Base-by-base conservation (phyloP, 78 protist genomes). In the Kipferlia bialata region DNA sequence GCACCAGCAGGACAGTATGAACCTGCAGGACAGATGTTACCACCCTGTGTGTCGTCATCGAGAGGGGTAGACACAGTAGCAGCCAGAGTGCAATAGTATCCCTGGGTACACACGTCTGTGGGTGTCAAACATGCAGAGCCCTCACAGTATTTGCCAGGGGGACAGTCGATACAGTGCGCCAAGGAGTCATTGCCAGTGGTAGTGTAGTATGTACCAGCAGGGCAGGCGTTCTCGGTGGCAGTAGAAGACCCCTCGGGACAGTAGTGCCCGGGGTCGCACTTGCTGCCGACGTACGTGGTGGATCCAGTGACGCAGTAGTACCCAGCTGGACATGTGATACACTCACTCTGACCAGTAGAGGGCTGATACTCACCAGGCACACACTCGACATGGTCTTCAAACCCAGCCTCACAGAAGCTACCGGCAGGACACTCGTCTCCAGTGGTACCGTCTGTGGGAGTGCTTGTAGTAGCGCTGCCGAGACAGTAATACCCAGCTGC, bases 121-220 rank as follows among this genome's bases (percentile, higher is more conserved):
- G 17, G 57, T 2, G 48, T 10, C 5, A 10, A 13, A 5, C 2
- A 2, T 10, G 10, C n/a, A n/a, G 10, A 2, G 57, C 57, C 57
- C n/a, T 53, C 31, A 26, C 76, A 71, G 37, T 58, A 71, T 20
- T 29, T 26, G 59, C 80, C 80, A 0, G 80, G 69, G 36, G 73
- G 31, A 54, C 80, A 75, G 1, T 26, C 0, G 15, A 0, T 1
- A 55, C 80, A 75, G 24, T 64, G 37, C 24, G 41, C 24, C 45
- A 34, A 28, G 54, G 29, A 33, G 15, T 56, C 2, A 13, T 2
- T 16, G 20, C 77, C 82, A 13, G 70, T 64, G 55, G 10, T 2
- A 33, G 33, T 33, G 73, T 73, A 17, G 56, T 55, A 26, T 10
- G 41, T 36, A 3, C 66, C 66, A 18, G 33, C 44, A 10, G 66